Conservation (phyloP, 2,329 filamentous ascomycete species). For the Zopfia rhizophila region DNA sequence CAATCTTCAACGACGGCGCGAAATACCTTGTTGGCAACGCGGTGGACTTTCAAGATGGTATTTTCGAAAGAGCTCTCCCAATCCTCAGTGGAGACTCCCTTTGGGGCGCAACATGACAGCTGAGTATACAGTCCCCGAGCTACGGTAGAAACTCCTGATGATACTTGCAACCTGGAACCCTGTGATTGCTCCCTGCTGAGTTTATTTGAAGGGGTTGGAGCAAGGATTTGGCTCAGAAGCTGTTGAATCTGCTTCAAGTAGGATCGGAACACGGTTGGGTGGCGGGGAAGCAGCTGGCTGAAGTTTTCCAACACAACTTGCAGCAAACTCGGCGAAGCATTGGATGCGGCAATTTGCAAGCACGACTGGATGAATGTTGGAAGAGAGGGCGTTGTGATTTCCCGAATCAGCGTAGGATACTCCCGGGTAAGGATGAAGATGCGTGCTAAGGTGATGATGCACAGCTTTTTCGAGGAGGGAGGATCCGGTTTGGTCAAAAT, state of each 20-base stretch:
- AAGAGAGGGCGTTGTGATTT: constrained; percentile 86
- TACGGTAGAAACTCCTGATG: constrained; percentile 64
- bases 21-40: constrained; percentile 79
- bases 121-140: constrained; percentile 74
- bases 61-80: constrained; percentile 76
- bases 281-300: constrained; percentile 76
- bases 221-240: constrained; percentile 69
- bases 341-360: constrained; percentile 65
- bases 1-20: constrained; percentile 83
- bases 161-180: constrained; percentile 54
- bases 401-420: constrained; percentile 83
- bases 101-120: constrained; percentile 83
- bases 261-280: constrained; percentile 84
- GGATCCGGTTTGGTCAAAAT: constrained; percentile 85
- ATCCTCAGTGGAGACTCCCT: constrained; percentile 79
- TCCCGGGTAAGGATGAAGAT: constrained; percentile 86
- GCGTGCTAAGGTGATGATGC: constrained; percentile 79
- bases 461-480: constrained; percentile 77
- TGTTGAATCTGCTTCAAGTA: constrained; percentile 74
- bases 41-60: constrained; percentile 73
- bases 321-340: constrained; percentile 57
- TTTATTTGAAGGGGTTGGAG: constrained; percentile 66
- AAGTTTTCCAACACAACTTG: constrained; percentile 79
- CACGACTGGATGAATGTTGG: constrained; percentile 78
- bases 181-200: constrained; percentile 29